Conservation (phyloP, 495 filamentous ascomycete species). For the Penicillium turbatum region DNA sequence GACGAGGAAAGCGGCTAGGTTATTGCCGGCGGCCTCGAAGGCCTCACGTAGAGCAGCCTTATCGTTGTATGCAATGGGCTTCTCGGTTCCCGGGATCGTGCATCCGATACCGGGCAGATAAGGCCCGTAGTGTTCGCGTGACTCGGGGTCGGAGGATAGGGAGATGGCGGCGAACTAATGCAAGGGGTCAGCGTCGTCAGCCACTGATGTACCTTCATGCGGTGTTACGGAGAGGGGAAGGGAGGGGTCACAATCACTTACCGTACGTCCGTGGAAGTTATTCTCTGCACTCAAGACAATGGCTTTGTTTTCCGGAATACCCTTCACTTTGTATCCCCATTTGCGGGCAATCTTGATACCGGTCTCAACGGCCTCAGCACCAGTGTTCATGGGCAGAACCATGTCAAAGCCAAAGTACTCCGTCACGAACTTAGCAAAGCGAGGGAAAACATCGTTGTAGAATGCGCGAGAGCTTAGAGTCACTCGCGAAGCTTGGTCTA, state of each 20-base stretch:
- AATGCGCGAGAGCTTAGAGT: constrained; percentile 95
- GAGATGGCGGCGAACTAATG: constrained; percentile 90
- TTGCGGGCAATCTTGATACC: constrained; percentile 96
- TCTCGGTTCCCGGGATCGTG: constrained; percentile 68
- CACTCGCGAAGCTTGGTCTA: constrained; percentile 83
- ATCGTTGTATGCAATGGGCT: constrained; percentile 79
- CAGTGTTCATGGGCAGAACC: constrained; percentile 99
- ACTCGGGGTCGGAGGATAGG: constrained; percentile 91
- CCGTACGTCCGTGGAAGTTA: constrained; percentile 96
- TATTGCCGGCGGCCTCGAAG: constrained; percentile 72
- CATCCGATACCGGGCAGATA: constrained; percentile 87
- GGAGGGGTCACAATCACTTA: constrained; percentile 40
- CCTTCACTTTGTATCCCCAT: constrained; percentile 98
- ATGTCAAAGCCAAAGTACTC: constrained; percentile 92
- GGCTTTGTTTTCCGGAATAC: constrained; percentile 79
- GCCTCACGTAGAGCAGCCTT: constrained; percentile 74
- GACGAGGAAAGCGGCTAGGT: constrained; percentile 89
- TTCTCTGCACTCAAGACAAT: constrained; percentile 78
- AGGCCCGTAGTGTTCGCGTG: constrained; percentile 93
- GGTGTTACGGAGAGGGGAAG: not conserved
- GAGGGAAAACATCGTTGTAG: constrained; percentile 98
- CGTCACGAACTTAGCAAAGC: constrained; percentile 90
- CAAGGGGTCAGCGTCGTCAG: constrained; percentile 16
- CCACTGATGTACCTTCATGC: constrained; percentile 2
- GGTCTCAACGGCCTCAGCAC: constrained; percentile 98